Conservation (phyloP, 257 asterid genomes). For the Fraxinus pennsylvanica region DNA sequence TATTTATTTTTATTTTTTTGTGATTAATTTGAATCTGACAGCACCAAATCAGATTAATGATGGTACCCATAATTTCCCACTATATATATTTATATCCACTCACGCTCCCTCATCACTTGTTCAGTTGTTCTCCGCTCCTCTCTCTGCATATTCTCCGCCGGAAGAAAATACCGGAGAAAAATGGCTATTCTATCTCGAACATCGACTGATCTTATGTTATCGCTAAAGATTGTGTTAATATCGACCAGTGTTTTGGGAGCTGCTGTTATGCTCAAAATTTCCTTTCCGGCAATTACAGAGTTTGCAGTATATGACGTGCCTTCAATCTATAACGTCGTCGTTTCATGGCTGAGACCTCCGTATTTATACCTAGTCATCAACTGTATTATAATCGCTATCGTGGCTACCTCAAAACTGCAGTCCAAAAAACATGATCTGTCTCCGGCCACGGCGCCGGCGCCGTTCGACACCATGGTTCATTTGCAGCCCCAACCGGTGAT, state of each 20-base stretch:
- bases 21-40: neutral
- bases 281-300: slow-evolving; percentile 49
- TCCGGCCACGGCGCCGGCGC: slow-evolving; percentile 9
- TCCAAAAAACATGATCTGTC: slow-evolving; percentile 33
- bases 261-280: slow-evolving; percentile 52
- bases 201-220: slow-evolving; percentile 23
- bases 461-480: slow-evolving; percentile 8
- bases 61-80: neutral
- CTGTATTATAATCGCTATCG: slow-evolving; percentile 75
- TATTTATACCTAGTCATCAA: slow-evolving; percentile 78
- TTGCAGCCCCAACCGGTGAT: slow-evolving; percentile 1
- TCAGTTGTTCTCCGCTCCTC: neutral
- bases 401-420: slow-evolving; percentile 75
- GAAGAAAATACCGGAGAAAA: neutral
- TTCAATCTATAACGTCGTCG: slow-evolving; percentile 58
- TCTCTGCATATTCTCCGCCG: neutral
- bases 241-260: slow-evolving; percentile 64
- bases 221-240: slow-evolving; percentile 45
- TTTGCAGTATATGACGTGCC: slow-evolving; percentile 57
- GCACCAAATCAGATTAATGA: neutral
- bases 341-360: slow-evolving; percentile 84
- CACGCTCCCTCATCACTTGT: neutral
- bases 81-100: neutral
- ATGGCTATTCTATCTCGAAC: slow-evolving; percentile 35
- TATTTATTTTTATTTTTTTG: neutral